A percentile compares a stretch with the other conserved stretches of the same genome.
Evolutionary conservation across 2,329 filamentous ascomycete species (phyloP).

Genomic region (Monilinia aucupariae): DNA sequence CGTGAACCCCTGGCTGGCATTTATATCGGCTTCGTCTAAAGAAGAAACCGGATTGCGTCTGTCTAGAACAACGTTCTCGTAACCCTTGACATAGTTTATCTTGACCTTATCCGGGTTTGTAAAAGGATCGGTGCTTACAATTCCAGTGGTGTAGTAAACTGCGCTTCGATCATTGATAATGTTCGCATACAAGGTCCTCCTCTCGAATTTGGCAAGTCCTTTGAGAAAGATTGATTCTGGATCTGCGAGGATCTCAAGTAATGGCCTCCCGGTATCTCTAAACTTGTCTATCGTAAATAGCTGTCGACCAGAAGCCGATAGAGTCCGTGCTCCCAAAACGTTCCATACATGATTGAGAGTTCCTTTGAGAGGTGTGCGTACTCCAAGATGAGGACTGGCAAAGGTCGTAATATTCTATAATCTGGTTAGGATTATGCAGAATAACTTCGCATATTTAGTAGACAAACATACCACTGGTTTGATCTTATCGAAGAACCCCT

Average conservation of each 20-base stretch:
- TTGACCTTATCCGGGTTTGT: conserved; percentile 60
- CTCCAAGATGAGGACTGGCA: conserved; percentile 77
- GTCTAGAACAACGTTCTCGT: conserved; percentile 71
- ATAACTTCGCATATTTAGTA: background rate
- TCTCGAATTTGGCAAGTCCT: conserved; percentile 68
- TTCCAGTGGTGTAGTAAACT: conserved; percentile 75
- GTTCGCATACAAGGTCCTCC: conserved; percentile 77
- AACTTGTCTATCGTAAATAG: conserved; percentile 85
- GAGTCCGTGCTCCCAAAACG: conserved; percentile 70
- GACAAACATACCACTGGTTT: conserved; percentile 60
- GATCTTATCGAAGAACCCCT: conserved; percentile 72
- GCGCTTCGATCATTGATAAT: conserved; percentile 80
- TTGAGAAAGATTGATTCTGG: conserved; percentile 79
- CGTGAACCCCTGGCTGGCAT: conserved; percentile 26
- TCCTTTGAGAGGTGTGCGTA: conserved; percentile 62
- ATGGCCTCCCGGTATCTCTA: conserved; percentile 71
- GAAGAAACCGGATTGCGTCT: conserved; percentile 53
- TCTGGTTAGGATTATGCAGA: conserved; percentile 6
- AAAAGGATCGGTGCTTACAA: conserved; percentile 74
- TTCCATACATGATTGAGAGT: conserved; percentile 69
- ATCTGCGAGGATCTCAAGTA: conserved; percentile 78
- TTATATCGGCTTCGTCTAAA: conserved; percentile 35
- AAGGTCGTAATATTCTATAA: conserved; percentile 84
- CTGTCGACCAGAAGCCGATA: conserved; percentile 80
- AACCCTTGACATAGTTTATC: conserved; percentile 68